These are phyloP conservation scores for Tulasnella sp. DNA, from an alignment of 768 basidiomycete genomes.

Conservation along the genomic window DNA sequence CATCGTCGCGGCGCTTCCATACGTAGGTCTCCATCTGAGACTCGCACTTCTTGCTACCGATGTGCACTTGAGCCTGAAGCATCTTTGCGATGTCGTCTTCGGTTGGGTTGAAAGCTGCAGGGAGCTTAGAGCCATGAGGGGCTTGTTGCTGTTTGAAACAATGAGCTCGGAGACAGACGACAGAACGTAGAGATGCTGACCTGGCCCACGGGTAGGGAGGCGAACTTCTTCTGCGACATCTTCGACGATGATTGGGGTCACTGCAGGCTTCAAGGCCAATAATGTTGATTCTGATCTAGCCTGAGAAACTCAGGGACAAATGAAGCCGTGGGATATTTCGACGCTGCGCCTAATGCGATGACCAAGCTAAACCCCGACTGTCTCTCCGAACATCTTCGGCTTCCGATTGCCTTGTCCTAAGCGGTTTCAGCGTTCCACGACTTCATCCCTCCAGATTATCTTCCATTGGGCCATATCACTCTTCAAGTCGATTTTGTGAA, in stretches of 20 bases:
- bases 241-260: neutral
- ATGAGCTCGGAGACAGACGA: neutral
- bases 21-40: conserved; percentile 99
- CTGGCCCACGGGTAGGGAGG: neutral
- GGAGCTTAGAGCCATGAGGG: conserved; percentile 62
- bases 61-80: conserved; percentile 90
- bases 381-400: neutral
- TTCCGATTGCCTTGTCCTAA: neutral
- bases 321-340: neutral
- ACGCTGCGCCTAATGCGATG: neutral
- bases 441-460: neutral
- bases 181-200: neutral
- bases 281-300: conserved; percentile 7
- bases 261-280: conserved; percentile 1
- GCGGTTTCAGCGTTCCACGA: neutral
- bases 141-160: neutral
- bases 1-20: conserved; percentile 93
- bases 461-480: neutral
- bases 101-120: conserved; percentile 84
- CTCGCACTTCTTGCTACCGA: conserved; percentile 98
- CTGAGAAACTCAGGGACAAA: conserved; percentile 4
- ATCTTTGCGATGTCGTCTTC: conserved; percentile 97
- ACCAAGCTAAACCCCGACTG: neutral
- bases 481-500: neutral
- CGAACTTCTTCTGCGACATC: neutral